Evolutionary conservation across 768 basidiomycete species (phyloP).

Genomic region (Suillus cothurnatus): DNA sequence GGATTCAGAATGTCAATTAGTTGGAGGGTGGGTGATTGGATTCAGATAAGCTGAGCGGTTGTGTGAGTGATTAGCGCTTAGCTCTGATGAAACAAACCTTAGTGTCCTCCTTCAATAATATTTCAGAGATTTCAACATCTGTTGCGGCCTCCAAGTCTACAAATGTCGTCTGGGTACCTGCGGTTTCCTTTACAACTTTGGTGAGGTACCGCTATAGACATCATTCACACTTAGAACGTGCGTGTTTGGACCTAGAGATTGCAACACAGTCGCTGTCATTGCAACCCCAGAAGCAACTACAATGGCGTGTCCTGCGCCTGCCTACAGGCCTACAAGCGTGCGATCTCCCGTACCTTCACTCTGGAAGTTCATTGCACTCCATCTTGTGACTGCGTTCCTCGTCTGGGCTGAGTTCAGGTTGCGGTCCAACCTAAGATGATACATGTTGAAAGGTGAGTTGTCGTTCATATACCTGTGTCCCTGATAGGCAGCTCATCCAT

Average conservation of each 20-base stretch:
- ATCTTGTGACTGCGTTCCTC: slow-evolving; percentile 42
- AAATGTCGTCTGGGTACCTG: slow-evolving; percentile 74
- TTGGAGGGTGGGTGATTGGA: slow-evolving; percentile 89
- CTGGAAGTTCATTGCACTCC: slow-evolving; percentile 49
- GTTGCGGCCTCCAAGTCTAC: slow-evolving; percentile 74
- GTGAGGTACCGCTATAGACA: slow-evolving; percentile 89
- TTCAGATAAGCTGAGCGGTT: slow-evolving; percentile 76
- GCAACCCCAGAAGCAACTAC: slow-evolving; percentile 88
- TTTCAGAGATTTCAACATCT: slow-evolving; percentile 66
- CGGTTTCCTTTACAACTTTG: slow-evolving; percentile 61
- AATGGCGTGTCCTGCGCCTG: slow-evolving; percentile 68
- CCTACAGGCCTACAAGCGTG: slow-evolving; percentile 78
- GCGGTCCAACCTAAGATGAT: slow-evolving; percentile 47
- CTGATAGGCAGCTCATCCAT: no score
- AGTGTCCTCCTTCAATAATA: slow-evolving; percentile 74
- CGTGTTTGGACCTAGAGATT: slow-evolving; percentile 69
- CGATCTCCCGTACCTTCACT: no score
- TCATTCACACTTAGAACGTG: slow-evolving; percentile 91
- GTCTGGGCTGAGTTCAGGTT: slow-evolving; percentile 48
- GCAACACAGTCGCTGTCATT: slow-evolving; percentile 81
- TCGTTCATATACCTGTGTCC: neutral
- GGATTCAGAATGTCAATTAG: slow-evolving; percentile 80
- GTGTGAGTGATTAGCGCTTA: neutral
- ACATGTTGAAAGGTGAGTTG: slow-evolving; percentile 62
- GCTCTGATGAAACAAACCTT: slow-evolving; percentile 52